phyloP scores from a whole-genome alignment of 306 rosid species.

The Lathyrus sativus region DNA sequence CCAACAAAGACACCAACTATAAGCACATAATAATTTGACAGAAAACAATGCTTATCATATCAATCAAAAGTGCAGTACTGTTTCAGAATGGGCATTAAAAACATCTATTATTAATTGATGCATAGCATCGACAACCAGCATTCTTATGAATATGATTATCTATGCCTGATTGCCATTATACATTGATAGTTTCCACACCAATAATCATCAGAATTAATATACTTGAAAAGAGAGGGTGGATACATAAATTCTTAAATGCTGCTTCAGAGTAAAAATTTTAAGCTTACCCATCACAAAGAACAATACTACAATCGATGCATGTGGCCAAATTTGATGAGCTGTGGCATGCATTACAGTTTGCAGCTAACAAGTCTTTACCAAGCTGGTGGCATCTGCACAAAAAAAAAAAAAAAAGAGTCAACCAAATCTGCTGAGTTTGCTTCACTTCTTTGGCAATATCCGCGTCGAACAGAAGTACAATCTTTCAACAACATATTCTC shows the following conservation, averaged over 20 bases:
- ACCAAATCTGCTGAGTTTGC: slow-evolving; percentile 20
- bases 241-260: slow-evolving; percentile 19
- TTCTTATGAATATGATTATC: slow-evolving; percentile 15
- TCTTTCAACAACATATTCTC: slow-evolving; percentile 20
- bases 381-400: slow-evolving; percentile 76
- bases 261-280: slow-evolving; percentile 25
- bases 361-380: slow-evolving; percentile 53
- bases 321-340: slow-evolving; percentile 68
- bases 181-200: slow-evolving; percentile 12
- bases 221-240: not conserved
- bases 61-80: slow-evolving; percentile 26
- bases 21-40: slow-evolving; percentile 26
- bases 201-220: slow-evolving; percentile 4
- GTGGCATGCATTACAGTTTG: slow-evolving; percentile 66
- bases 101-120: slow-evolving; percentile 22
- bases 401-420: not conserved
- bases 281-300: slow-evolving; percentile 80
- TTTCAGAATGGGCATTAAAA: not conserved
- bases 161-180: slow-evolving; percentile 8
- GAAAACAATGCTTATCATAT: slow-evolving; percentile 29
- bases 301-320: slow-evolving; percentile 71
- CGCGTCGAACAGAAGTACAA: slow-evolving; percentile 1
- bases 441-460: slow-evolving; percentile 38
- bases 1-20: slow-evolving; percentile 25
- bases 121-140: slow-evolving; percentile 24